Conservation (phyloP, 305 asterid genomes). For the Fraxinus sp. region DNA sequence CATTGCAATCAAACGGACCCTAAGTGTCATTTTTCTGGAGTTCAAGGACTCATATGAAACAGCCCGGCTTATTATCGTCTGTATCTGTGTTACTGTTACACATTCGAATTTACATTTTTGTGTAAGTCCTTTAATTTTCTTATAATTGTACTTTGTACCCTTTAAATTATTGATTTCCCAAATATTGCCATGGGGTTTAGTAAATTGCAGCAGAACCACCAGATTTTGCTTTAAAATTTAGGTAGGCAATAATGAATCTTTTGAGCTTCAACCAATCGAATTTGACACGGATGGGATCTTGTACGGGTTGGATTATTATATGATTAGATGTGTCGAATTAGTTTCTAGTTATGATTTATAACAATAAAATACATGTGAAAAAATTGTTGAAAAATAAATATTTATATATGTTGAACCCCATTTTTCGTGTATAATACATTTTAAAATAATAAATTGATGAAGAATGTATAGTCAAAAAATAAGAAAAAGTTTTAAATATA, state of each 20-base stretch:
- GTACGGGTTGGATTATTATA: not conserved
- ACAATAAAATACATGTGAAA: not conserved
- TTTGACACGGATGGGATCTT: not conserved
- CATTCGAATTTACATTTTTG: not conserved
- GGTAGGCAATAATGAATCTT: not conserved
- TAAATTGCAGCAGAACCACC: not conserved
- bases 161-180: not conserved
- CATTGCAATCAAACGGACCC: not conserved
- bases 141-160: not conserved
- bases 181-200: not conserved
- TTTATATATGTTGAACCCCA: too few relatives aligned
- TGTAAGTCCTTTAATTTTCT: not conserved
- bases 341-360: not conserved
- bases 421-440: too few relatives aligned
- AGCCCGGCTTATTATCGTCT: not conserved
- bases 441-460: too few relatives aligned
- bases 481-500: too few relatives aligned
- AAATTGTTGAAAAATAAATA: not conserved
- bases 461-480: too few relatives aligned
- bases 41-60: not conserved
- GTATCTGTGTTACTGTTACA: not conserved
- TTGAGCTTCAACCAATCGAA: not conserved
- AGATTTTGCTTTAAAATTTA: not conserved
- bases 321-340: not conserved
- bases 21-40: not conserved